phyloP scores from a whole-genome alignment of 257 asterid genomes.

The Solanum peruvianum region DNA sequence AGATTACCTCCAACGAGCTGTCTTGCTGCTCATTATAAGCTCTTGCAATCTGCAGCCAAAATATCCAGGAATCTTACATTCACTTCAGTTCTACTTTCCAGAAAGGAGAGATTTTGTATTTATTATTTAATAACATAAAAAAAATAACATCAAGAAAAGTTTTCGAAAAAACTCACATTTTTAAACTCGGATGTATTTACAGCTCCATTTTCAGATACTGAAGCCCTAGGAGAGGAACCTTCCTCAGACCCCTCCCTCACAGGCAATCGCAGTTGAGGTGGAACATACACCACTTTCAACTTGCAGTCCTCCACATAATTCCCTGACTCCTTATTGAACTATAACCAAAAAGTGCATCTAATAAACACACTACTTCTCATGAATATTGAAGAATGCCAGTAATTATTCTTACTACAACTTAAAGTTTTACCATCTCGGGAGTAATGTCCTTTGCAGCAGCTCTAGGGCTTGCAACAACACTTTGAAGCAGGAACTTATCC shows the following conservation, averaged over 20 bases:
- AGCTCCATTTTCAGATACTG: slow-evolving; percentile 72
- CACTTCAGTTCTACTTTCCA: background rate
- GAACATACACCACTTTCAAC: slow-evolving; percentile 74
- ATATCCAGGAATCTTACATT: background rate
- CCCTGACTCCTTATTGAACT: slow-evolving; percentile 86
- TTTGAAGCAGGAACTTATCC: slow-evolving; percentile 90
- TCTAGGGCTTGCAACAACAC: slow-evolving; percentile 58
- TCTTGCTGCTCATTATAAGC: slow-evolving; percentile 49
- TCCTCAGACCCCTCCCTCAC: slow-evolving; percentile 93
- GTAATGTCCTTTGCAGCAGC: slow-evolving; percentile 61
- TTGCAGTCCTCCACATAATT: slow-evolving; percentile 80
- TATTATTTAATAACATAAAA: background rate
- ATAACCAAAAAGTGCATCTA: slow-evolving; percentile 4
- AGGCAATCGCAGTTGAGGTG: slow-evolving; percentile 71
- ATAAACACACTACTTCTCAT: background rate
- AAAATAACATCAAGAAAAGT: background rate
- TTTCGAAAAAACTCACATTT: slow-evolving; percentile 31
- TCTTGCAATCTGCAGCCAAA: slow-evolving; percentile 32
- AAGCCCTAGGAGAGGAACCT: slow-evolving; percentile 87
- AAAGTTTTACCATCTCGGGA: slow-evolving; percentile 54
- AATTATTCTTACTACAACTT: background rate
- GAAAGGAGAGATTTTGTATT: background rate
- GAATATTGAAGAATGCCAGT: background rate
- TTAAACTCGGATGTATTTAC: slow-evolving; percentile 24
- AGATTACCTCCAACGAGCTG: slow-evolving; percentile 54